Percentiles rank a stretch among this genome's conserved stretches.
Conservation (phyloP, 179 eudicot genomes). For the Nepenthes alata region DNA sequence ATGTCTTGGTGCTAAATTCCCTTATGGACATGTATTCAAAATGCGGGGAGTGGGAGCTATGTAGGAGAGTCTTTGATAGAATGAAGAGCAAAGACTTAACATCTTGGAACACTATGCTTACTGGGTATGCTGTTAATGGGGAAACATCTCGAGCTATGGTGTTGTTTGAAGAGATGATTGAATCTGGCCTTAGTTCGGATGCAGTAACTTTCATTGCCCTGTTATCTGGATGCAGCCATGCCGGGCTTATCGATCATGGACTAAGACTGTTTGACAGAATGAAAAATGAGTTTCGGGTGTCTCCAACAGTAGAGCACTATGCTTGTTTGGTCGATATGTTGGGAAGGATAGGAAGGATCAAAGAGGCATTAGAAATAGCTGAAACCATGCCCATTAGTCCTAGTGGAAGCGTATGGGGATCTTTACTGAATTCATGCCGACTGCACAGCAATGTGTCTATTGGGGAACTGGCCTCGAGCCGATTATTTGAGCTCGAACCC, state of each 20-base stretch:
- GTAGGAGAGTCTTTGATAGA: slow-evolving; percentile 23
- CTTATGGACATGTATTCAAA: slow-evolving; percentile 31
- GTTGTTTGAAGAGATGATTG: slow-evolving; percentile 24
- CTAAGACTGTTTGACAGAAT: slow-evolving; percentile 21
- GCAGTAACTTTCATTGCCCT: slow-evolving; percentile 31
- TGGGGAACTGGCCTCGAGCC: slow-evolving; percentile 28
- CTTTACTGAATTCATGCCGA: slow-evolving; percentile 34
- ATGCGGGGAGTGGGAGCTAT: slow-evolving; percentile 31
- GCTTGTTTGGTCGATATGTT: slow-evolving; percentile 46
- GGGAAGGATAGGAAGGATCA: slow-evolving; percentile 37
- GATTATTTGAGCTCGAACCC: slow-evolving; percentile 21
- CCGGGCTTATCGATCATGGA: slow-evolving; percentile 29
- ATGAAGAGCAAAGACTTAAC: slow-evolving; percentile 29
- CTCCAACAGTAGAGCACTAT: slow-evolving; percentile 29
- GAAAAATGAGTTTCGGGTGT: slow-evolving; percentile 15
- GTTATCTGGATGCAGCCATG: slow-evolving; percentile 42
- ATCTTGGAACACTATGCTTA: slow-evolving; percentile 36
- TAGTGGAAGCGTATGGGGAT: slow-evolving; percentile 36
- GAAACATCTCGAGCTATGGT: slow-evolving; percentile 20
- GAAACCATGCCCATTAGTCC: slow-evolving; percentile 35
- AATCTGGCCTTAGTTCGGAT: slow-evolving; percentile 26
- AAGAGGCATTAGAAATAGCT: slow-evolving; percentile 28
- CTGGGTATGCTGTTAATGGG: slow-evolving; percentile 36
- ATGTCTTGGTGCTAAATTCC: slow-evolving; percentile 32
- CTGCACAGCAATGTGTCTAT: slow-evolving; percentile 30